A percentile compares a stretch with the other conserved stretches of the same genome.
Conservation (phyloP, 2,329 filamentous ascomycete species). For the Fusarium proliferatum region DNA sequence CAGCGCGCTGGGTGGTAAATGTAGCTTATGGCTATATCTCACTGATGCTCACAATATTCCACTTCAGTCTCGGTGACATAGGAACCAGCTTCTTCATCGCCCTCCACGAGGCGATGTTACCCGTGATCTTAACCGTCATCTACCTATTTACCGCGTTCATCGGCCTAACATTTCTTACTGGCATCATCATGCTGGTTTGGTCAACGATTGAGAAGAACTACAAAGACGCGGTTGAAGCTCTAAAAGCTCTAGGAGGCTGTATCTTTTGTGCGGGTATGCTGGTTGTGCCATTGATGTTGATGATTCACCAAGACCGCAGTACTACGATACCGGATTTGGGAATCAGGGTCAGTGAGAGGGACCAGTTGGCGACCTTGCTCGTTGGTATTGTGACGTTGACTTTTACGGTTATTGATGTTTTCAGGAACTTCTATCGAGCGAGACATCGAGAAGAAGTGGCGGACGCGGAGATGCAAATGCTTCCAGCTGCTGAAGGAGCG, state of each 20-base stretch:
- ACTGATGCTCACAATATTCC: background rate
- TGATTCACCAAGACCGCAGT: background rate
- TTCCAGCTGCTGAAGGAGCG: background rate
- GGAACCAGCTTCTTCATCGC: background rate
- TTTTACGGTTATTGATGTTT: background rate
- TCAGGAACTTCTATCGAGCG: background rate
- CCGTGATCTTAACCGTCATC: background rate
- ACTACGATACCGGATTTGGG: conserved; percentile 1
- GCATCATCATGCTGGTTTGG: background rate
- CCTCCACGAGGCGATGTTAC: background rate
- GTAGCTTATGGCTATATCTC: background rate
- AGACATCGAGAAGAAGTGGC: background rate
- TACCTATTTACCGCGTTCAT: background rate
- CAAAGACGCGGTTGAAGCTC: background rate
- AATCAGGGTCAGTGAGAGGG: background rate
- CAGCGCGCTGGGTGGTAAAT: background rate
- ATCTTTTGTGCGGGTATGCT: background rate
- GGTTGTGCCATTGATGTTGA: background rate
- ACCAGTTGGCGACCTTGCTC: conserved; percentile 16
- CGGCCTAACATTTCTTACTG: background rate
- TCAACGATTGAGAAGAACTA: background rate
- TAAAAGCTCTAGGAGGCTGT: background rate
- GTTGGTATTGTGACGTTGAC: conserved; percentile 2
- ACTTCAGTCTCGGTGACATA: conserved; percentile 4
- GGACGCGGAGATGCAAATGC: background rate